Conservation (phyloP, 192 early-diverging fungal species). For the Coemansia nantahalensis region DNA sequence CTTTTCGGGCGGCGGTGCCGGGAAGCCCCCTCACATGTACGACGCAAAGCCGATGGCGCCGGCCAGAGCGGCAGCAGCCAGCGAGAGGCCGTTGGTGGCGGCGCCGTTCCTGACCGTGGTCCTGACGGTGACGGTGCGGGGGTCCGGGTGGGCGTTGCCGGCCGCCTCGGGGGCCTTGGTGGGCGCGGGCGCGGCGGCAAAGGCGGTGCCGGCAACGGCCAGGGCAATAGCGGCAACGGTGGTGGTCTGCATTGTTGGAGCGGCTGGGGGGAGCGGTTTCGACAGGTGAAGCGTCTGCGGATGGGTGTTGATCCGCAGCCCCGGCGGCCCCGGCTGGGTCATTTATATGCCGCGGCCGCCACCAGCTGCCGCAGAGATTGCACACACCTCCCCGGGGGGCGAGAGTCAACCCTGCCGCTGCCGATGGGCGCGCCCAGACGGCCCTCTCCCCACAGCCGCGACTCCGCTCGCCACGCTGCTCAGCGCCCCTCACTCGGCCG, state of each 20-base stretch:
- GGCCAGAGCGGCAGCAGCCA: conserved; percentile 48
- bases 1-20: too few relatives aligned
- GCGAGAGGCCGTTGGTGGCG: conserved; percentile 30
- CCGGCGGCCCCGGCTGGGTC: too few relatives aligned
- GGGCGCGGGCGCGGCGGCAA: conserved; percentile 40
- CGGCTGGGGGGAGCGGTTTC: conserved; percentile 1
- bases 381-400: too few relatives aligned
- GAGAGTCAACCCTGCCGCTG: too few relatives aligned
- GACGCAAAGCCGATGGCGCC: conserved; percentile 48
- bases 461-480: too few relatives aligned
- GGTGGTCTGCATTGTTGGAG: conserved; percentile 39
- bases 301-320: neutral
- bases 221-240: conserved; percentile 34
- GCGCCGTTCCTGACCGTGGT: conserved; percentile 38
- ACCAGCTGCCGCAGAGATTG: too few relatives aligned
- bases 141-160: conserved; percentile 14
- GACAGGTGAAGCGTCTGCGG: neutral
- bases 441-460: too few relatives aligned
- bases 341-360: too few relatives aligned
- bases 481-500: too few relatives aligned
- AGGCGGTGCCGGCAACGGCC: conserved; percentile 41
- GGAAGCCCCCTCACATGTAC: too few relatives aligned
- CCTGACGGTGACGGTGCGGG: conserved; percentile 45
- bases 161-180: conserved; percentile 9
- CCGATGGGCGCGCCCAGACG: too few relatives aligned